phyloP scores from a whole-genome alignment of 345 rosid genomes.

The Trapa incisa region DNA sequence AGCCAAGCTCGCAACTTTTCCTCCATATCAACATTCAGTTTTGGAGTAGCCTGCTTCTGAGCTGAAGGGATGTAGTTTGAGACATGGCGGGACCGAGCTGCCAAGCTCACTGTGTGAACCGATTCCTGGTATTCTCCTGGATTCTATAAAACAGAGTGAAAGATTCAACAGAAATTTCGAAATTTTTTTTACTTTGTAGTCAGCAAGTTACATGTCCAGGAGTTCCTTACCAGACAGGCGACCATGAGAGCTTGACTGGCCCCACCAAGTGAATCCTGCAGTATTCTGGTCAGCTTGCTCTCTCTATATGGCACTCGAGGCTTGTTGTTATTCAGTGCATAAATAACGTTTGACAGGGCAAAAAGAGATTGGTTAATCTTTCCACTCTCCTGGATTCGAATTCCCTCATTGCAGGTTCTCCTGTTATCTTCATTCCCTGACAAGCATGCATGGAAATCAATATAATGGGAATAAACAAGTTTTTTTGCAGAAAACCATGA shows the following conservation, averaged over 20 bases:
- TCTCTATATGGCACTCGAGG: conserved; percentile 75
- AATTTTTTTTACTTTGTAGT: background rate
- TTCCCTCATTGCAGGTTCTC: conserved; percentile 76
- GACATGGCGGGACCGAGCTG: conserved; percentile 82
- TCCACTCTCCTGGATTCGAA: conserved; percentile 74
- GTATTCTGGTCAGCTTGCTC: conserved; percentile 82
- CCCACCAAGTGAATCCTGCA: conserved; percentile 96
- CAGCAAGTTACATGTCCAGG: background rate
- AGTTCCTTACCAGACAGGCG: conserved; percentile 59
- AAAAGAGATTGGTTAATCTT: conserved; percentile 85
- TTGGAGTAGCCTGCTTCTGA: conserved; percentile 50
- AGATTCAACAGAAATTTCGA: background rate
- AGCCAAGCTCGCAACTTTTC: conserved; percentile 75
- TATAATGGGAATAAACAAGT: background rate
- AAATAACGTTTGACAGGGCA: conserved; percentile 78
- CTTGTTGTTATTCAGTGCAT: conserved; percentile 67
- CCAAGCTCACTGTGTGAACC: conserved; percentile 73
- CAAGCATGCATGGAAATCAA: background rate
- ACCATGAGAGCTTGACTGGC: conserved; percentile 75
- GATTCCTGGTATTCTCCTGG: conserved; percentile 96
- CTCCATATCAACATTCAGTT: conserved; percentile 61
- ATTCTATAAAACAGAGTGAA: conserved; percentile 28
- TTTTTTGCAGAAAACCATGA: background rate
- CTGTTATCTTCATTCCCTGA: conserved; percentile 90
- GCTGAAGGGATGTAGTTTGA: conserved; percentile 39